Conservation (phyloP, 2,329 filamentous ascomycete genomes). For the Phyllosticta capitalensis region DNA sequence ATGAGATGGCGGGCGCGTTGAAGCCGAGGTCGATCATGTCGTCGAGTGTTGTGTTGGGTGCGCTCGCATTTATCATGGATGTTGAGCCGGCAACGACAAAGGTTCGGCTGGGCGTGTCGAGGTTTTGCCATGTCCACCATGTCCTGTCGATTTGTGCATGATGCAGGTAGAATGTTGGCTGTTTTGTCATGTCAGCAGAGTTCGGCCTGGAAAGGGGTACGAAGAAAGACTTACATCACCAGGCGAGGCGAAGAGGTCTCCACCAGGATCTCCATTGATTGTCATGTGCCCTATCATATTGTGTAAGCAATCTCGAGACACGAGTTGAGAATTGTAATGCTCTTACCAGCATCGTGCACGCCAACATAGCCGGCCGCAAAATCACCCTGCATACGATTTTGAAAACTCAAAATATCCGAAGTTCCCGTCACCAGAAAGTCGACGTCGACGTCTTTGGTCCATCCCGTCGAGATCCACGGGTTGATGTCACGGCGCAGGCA, state of each 20-base stretch:
- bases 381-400: slow-evolving; percentile 31
- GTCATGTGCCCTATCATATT: slow-evolving; percentile 33
- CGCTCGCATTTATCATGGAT: slow-evolving; percentile 35
- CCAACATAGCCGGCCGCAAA: slow-evolving; percentile 28
- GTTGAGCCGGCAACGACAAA: slow-evolving; percentile 33
- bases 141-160: slow-evolving; percentile 40
- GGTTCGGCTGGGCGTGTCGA: slow-evolving; percentile 29
- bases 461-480: slow-evolving; percentile 17
- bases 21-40: slow-evolving; percentile 34
- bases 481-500: slow-evolving; percentile 32
- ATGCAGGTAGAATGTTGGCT: slow-evolving; percentile 36
- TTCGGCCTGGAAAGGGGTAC: background rate
- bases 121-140: slow-evolving; percentile 44
- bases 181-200: background rate
- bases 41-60: slow-evolving; percentile 38
- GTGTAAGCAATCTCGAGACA: too few relatives aligned
- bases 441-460: slow-evolving; percentile 19
- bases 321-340: too few relatives aligned
- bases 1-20: slow-evolving; percentile 23
- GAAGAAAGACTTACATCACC: slow-evolving; percentile 23
- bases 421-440: slow-evolving; percentile 17
- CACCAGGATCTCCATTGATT: slow-evolving; percentile 36
- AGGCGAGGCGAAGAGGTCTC: slow-evolving; percentile 38
- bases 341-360: slow-evolving; percentile 32
- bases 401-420: slow-evolving; percentile 25